phyloP scores from a whole-genome alignment of 2,329 filamentous ascomycete species.

The Pleoardoris graminearum region DNA sequence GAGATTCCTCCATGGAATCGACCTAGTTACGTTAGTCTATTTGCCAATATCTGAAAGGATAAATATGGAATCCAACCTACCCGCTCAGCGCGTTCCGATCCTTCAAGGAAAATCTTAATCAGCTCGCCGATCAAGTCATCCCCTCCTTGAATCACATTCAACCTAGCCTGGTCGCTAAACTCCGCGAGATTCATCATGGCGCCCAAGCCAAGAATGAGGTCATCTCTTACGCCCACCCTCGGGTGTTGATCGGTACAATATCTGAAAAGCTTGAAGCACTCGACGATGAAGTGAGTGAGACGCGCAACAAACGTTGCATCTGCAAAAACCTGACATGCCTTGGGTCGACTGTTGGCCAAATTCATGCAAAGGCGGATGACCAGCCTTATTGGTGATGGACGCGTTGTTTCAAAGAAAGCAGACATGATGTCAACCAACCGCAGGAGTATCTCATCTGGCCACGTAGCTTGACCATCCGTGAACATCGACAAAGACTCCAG shows the following conservation, averaged over 20 bases:
- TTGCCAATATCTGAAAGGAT: neutral
- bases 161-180: slow-evolving; percentile 64
- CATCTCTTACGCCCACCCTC: slow-evolving; percentile 63
- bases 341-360: slow-evolving; percentile 77
- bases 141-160: slow-evolving; percentile 32
- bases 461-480: slow-evolving; percentile 43
- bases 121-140: slow-evolving; percentile 61
- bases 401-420: slow-evolving; percentile 27
- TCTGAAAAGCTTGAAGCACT: slow-evolving; percentile 28
- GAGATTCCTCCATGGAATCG: slow-evolving; percentile 66
- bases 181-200: slow-evolving; percentile 88
- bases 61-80: too few species aligned
- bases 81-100: slow-evolving; percentile 67
- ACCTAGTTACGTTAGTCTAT: slow-evolving; percentile 46
- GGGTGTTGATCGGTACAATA: slow-evolving; percentile 52
- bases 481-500: slow-evolving; percentile 56
- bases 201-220: slow-evolving; percentile 76
- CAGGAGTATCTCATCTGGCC: slow-evolving; percentile 54
- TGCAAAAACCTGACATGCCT: slow-evolving; percentile 71
- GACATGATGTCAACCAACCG: slow-evolving; percentile 54
- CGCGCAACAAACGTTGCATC: slow-evolving; percentile 53
- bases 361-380: slow-evolving; percentile 77
- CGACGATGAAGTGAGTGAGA: slow-evolving; percentile 36
- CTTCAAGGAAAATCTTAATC: slow-evolving; percentile 67
- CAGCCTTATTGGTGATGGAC: slow-evolving; percentile 42